Conservation (phyloP, 345 rosid species). For the Eucalyptus tenuipes region DNA sequence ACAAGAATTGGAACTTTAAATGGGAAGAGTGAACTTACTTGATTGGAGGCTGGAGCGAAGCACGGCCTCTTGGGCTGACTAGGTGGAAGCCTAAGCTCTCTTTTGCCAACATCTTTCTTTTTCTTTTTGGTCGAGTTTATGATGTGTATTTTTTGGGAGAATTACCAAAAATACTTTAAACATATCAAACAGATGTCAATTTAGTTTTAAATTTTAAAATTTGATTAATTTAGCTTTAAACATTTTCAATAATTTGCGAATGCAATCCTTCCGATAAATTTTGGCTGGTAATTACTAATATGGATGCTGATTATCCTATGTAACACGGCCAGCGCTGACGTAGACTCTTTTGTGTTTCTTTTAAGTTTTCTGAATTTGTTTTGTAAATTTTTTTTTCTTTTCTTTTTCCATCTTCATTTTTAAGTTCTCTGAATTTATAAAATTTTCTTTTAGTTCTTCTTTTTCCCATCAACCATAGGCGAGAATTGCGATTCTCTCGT, state of each 20-base stretch:
- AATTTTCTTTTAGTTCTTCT: no score
- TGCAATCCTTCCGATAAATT: fast-evolving
- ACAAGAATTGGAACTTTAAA: neutral
- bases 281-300: fast-evolving
- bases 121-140: neutral
- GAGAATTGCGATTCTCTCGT: fast-evolving
- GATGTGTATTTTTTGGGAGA: neutral
- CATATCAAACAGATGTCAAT: fast-evolving
- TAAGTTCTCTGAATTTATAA: no score
- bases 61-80: neutral
- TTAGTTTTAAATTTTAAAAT: no score
- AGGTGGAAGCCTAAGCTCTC: neutral
- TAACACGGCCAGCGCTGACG: fast-evolving
- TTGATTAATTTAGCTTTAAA: no score
- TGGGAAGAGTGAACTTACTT: neutral
- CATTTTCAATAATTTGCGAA: fast-evolving
- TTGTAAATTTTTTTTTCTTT: fast-evolving
- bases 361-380: no score
- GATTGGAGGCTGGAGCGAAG: neutral
- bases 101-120: fast-evolving
- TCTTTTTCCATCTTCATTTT: fast-evolving
- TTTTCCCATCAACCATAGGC: fast-evolving
- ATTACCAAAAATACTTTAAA: no score
- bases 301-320: fast-evolving
- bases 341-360: no score